Percentiles rank a stretch among this genome's conserved stretches.
phyloP scores from a whole-genome alignment of 2,329 filamentous ascomycete species.

The Zarea fungicola region DNA sequence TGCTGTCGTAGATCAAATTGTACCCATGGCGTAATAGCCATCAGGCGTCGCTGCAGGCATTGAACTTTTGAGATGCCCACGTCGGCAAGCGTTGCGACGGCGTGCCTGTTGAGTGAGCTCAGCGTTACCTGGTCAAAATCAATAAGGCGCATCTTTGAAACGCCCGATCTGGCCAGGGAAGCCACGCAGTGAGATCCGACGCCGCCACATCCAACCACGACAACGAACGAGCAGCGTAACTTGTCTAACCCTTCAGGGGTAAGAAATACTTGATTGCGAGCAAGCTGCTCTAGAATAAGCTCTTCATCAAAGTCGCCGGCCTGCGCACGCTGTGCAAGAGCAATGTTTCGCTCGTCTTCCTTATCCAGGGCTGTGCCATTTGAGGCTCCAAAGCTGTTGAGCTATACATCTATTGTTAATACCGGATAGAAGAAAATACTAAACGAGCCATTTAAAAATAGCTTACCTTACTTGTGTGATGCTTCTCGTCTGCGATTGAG shows the following conservation, averaged over 20 bases:
- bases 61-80: conserved; percentile 90
- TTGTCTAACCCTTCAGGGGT: conserved; percentile 73
- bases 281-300: conserved; percentile 88
- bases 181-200: conserved; percentile 90
- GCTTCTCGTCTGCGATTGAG: conserved; percentile 17
- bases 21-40: conserved; percentile 88
- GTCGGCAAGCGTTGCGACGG: conserved; percentile 87
- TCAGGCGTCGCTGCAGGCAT: conserved; percentile 71
- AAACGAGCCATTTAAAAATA: conserved; percentile 4
- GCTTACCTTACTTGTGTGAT: conserved; percentile 17
- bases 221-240: conserved; percentile 74
- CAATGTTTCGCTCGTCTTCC: conserved; percentile 56
- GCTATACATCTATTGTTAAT: conserved; percentile 34
- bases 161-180: conserved; percentile 81
- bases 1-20: conserved; percentile 81
- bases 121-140: conserved; percentile 98
- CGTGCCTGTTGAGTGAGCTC: conserved; percentile 91
- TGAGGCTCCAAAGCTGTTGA: conserved; percentile 57
- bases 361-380: conserved; percentile 44
- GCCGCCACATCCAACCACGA: conserved; percentile 89
- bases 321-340: conserved; percentile 55
- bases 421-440: conserved; percentile 8
- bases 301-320: conserved; percentile 65
- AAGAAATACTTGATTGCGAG: conserved; percentile 87
- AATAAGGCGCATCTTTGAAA: conserved; percentile 79